These are phyloP conservation scores for Theileria sp. DNA, from an alignment of 169 alveolate genomes.

Conservation along the genomic window DNA sequence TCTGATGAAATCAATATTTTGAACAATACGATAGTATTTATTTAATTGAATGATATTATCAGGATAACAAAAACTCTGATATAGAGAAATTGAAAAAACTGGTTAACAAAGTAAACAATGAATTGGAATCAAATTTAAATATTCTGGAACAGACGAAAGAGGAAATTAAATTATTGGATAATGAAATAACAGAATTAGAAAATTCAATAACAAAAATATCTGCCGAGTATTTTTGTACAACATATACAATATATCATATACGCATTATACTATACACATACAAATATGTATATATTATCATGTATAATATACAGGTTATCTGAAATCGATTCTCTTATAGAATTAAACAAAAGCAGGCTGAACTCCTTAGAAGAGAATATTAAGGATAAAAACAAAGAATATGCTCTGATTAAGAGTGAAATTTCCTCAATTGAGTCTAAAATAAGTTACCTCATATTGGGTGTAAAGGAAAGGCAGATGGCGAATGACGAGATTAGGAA, in stretches of 20 bases:
- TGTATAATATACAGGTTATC: slow-evolving; percentile 10
- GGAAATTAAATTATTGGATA: slow-evolving; percentile 41
- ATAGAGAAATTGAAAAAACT: slow-evolving; percentile 53
- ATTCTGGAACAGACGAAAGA: slow-evolving; percentile 38
- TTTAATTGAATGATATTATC: slow-evolving; percentile 20
- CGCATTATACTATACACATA: too few relatives aligned
- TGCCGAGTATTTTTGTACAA: slow-evolving; percentile 30
- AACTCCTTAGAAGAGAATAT: slow-evolving; percentile 2
- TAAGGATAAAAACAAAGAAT: slow-evolving; percentile 3
- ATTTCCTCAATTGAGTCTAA: slow-evolving; percentile 10
- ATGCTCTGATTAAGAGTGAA: not conserved
- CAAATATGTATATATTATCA: slow-evolving; percentile 17
- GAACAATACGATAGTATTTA: not conserved
- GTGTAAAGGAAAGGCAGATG: not conserved
- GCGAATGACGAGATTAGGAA: not conserved
- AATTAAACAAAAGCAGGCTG: not conserved
- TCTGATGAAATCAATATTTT: not conserved
- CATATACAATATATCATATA: slow-evolving; percentile 27
- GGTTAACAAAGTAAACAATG: slow-evolving; percentile 37
- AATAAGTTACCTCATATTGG: not conserved
- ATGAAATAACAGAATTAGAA: slow-evolving; percentile 33
- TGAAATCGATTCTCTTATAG: slow-evolving; percentile 3
- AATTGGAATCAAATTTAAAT: slow-evolving; percentile 34
- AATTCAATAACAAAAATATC: slow-evolving; percentile 21
- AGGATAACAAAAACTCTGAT: slow-evolving; percentile 55